Base-by-base conservation (phyloP, 306 rosid genomes). In the Casuarina equisetifolia region DNA sequence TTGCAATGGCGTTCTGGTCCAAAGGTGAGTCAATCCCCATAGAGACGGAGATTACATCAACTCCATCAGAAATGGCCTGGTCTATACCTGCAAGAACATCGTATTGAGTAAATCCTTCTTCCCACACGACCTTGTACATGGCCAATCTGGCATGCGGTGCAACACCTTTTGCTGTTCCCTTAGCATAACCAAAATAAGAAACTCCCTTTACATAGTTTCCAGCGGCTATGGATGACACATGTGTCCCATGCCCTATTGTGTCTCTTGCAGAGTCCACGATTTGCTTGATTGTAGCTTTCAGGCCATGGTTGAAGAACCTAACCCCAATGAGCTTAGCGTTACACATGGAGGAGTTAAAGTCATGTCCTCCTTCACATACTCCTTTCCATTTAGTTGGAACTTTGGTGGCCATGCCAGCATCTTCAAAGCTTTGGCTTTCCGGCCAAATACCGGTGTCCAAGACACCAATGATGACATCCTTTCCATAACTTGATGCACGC, bases 371-470 rank as follows among this genome's bases (percentile, higher is more conserved):
- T 68, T 80, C 77, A 25, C 89, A 86, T 44, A 63, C 73, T 38
- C 89, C 89, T 64, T 81, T 82, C 86, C 86, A 86, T 74, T 70
- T 80, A 2, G 73, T 9, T 19, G 86, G 86, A 54, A 85, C 79
- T n/a, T 74, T 64, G 4, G 40, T n/a, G 10, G 70, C 54, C 82
- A 83, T 80, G 0, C 85, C 89, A 35, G 46, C 40, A 48, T 83
- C 89, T 77, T 19, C 48, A 63, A 84, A 90, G 68, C 90, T 90
- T 4, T 75, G 66, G 36, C 88, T 81, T 76, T 86, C 86, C 0
- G 89, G 89, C 89, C 86, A 86, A 1, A 86, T 11, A 0, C 89
- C 89, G 0, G 63, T 1, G 59, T 86, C 86, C 6, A 86, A 71
- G 5, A 86, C 3, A 12, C 86, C 89, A 3, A 86, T 82, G 38